Percentiles rank a stretch among this genome's conserved stretches.
phyloP scores from a whole-genome alignment of 2,329 filamentous ascomycete genomes.

The Anthostomella pinea region DNA sequence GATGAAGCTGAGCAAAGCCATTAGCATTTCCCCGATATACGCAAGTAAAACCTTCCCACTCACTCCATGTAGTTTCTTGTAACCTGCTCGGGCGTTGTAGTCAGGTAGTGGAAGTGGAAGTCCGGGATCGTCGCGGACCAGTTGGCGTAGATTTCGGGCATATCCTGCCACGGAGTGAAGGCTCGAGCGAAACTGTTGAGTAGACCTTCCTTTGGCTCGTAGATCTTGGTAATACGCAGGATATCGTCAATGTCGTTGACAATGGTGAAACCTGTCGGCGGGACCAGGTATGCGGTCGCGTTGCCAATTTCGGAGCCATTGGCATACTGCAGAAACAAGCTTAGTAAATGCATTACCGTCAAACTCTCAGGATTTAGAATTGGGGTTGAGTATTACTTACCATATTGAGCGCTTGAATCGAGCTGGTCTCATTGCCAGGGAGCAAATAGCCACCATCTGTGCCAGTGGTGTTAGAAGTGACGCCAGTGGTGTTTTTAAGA shows the following conservation, averaged over 20 bases:
- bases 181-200: conserved; percentile 73
- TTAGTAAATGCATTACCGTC: not conserved
- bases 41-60: conserved; percentile 2
- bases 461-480: conserved; percentile 57
- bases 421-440: conserved; percentile 61
- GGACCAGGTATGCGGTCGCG: conserved; percentile 73
- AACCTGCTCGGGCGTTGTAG: conserved; percentile 74
- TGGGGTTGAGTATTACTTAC: conserved; percentile 5
- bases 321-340: conserved; percentile 41
- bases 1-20: conserved; percentile 50
- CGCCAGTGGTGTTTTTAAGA: conserved; percentile 58
- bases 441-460: conserved; percentile 46
- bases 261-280: conserved; percentile 66
- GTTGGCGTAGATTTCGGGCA: conserved; percentile 75
- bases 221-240: conserved; percentile 77
- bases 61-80: conserved; percentile 74
- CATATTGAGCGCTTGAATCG: conserved; percentile 66
- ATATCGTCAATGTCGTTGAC: conserved; percentile 80
- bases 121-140: conserved; percentile 66
- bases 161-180: conserved; percentile 72
- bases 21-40: conserved; percentile 3
- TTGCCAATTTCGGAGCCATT: conserved; percentile 66
- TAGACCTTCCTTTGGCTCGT: conserved; percentile 69
- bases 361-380: not conserved
- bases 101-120: conserved; percentile 78